Evolutionary conservation across 495 filamentous ascomycete species (phyloP).

Genomic region (Aspergillus panamensis): DNA sequence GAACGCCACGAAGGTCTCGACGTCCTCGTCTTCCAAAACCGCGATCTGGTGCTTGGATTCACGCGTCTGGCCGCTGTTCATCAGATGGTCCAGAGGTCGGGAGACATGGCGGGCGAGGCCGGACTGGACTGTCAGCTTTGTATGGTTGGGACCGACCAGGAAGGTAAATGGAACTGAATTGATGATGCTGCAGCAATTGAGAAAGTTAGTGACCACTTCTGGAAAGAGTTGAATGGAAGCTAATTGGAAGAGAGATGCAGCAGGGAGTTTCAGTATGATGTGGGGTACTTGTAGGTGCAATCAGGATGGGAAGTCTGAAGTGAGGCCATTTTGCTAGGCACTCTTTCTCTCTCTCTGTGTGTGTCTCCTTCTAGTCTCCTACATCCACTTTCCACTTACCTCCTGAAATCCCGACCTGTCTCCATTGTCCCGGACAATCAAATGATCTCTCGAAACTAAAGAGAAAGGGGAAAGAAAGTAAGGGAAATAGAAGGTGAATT

Average conservation of each 20-base stretch:
- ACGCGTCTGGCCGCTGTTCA: conserved; percentile 45
- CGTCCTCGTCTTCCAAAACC: conserved; percentile 44
- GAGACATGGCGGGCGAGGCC: conserved; percentile 47
- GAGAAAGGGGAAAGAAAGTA: conserved; percentile 6
- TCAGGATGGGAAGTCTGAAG: conserved; percentile 1
- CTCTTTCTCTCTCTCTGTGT: not conserved
- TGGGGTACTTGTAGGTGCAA: not conserved
- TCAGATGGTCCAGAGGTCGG: conserved; percentile 41
- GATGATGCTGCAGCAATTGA: conserved; percentile 35
- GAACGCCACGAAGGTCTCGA: conserved; percentile 46
- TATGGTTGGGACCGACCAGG: conserved; percentile 44
- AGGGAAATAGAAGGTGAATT: not conserved
- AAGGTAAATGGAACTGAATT: conserved; percentile 47
- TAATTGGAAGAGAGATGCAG: not conserved
- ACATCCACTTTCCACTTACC: conserved; percentile 25
- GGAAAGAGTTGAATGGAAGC: conserved; percentile 1
- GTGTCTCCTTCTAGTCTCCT: not conserved
- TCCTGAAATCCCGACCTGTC: conserved; percentile 29
- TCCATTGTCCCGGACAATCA: conserved; percentile 29
- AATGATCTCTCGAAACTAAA: not conserved
- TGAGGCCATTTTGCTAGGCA: not conserved
- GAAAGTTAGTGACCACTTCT: conserved; percentile 13
- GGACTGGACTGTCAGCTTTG: conserved; percentile 47
- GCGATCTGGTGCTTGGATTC: conserved; percentile 45
- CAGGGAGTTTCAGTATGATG: not conserved